These are phyloP conservation scores for Botrytis porri DNA, from an alignment of 2,329 filamentous ascomycete genomes.

Conservation along the genomic window DNA sequence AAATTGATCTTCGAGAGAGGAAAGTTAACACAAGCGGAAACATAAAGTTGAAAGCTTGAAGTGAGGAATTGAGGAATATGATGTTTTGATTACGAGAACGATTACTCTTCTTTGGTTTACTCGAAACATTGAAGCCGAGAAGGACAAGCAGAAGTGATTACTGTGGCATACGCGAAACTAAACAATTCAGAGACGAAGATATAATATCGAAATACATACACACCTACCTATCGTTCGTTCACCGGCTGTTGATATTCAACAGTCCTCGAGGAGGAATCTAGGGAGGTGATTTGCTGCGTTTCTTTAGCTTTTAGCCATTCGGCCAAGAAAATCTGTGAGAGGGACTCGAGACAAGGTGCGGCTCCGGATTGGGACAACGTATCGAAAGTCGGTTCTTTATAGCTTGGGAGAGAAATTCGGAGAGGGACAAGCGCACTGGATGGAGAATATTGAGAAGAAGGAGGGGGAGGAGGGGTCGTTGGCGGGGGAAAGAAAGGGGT, in stretches of 20 bases:
- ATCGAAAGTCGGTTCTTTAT: background rate
- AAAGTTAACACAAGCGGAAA: background rate
- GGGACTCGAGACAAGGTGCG: slow-evolving; percentile 15
- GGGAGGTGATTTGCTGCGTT: background rate
- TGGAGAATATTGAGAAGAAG: slow-evolving; percentile 16
- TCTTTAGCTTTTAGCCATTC: background rate
- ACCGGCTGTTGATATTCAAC: background rate
- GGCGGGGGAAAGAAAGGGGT: slow-evolving; percentile 40
- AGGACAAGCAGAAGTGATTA: background rate
- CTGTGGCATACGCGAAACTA: background rate
- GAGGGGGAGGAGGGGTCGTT: slow-evolving; percentile 28
- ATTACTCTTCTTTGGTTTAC: background rate
- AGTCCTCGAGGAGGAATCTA: background rate
- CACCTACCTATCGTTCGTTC: background rate
- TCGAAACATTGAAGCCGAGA: slow-evolving; percentile 1
- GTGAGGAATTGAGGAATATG: background rate
- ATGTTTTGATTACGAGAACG: slow-evolving; percentile 6
- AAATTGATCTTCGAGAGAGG: background rate
- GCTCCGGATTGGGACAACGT: slow-evolving; percentile 10
- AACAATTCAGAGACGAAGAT: background rate
- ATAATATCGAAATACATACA: background rate
- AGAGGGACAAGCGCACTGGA: slow-evolving; percentile 10
- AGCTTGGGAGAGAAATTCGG: background rate
- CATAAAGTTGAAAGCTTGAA: background rate
- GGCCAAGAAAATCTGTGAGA: slow-evolving; percentile 10